Percentiles rank a stretch among this genome's conserved stretches.
These are phyloP conservation scores for Aphanomyces euteiches DNA, from an alignment of 352 stramenopile species.

Conservation along the genomic window DNA sequence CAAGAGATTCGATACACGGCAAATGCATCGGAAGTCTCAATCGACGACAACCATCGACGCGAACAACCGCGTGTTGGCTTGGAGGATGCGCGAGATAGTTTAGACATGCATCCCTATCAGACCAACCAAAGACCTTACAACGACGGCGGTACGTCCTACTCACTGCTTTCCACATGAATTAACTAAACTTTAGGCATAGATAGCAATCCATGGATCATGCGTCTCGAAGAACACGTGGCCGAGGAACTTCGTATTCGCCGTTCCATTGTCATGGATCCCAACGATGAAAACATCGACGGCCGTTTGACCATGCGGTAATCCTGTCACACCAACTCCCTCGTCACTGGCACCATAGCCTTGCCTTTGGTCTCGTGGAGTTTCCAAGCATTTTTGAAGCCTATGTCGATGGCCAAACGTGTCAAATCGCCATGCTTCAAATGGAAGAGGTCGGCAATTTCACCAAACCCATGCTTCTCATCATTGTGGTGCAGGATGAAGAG, in stretches of 20 bases:
- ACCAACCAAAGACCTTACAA: no score
- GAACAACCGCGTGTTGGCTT: not conserved
- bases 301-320: constrained; percentile 58
- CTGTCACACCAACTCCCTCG: not conserved
- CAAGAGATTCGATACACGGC: not conserved
- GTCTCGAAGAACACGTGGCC: constrained; percentile 48
- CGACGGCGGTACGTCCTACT: no score
- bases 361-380: constrained; percentile 54
- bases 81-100: no score
- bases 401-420: constrained; percentile 66
- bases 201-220: constrained; percentile 44
- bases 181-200: no score
- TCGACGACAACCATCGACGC: not conserved
- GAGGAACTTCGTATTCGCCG: constrained; percentile 48
- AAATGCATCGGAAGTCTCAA: not conserved
- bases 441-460: constrained; percentile 43
- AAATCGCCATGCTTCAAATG: constrained; percentile 61
- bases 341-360: constrained; percentile 5
- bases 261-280: constrained; percentile 63
- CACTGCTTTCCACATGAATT: no score
- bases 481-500: constrained; percentile 46
- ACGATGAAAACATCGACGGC: constrained; percentile 64
- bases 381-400: constrained; percentile 62
- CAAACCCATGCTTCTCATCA: not conserved
- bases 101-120: no score